Base-by-base conservation (phyloP, 148 eudicot species). In the Rhododendron mucronatum region DNA sequence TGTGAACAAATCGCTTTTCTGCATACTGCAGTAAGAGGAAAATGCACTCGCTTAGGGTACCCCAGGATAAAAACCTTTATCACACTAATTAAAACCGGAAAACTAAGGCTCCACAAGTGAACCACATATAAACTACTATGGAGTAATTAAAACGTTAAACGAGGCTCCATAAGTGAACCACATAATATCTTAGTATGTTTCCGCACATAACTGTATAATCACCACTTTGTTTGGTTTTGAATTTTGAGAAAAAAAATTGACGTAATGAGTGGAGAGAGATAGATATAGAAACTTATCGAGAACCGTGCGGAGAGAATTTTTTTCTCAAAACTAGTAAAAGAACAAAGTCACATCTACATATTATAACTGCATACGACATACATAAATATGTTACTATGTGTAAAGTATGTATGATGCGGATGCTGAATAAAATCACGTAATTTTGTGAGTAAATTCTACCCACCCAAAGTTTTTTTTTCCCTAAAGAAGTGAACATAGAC, bases 1-100 rank as follows among this genome's bases (percentile, higher is more conserved):
- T 92, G 88, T 93, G 94, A 85, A 95, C 89, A 91, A 95, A 96
- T 30, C 92, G 90, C 83, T 92, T 96, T 87, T 95, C 98, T 78
- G 87, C 95, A 91, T 96, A 96, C 99, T 96, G 93, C 85, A 91
- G 69, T 30, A 45, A 81, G 53, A 53, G 23, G 63, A 86, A 85
- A 48, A 71, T 18, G 48, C 37, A 83, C 82, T 88, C 23, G 74
- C 77, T 88, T 83, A 47, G 74, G 41, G 33, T 86, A 13, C 82
- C 47, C 39, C 55, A 12, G n/a, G 16, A 75, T 74, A 28, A 84
- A 55, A 39, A 55, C 51, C 35, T 48, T 50, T 50, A 13, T 48
- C 53, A 11, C n/a, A 84, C 65, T 8, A 71, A 63, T 63, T 50
- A n/a, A 53, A 75, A 57, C 37, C 57, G 15, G 50, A 2, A 5